These are phyloP conservation scores for Peronosclerospora sorghi DNA, from an alignment of 352 stramenopile species.

Conservation along the genomic window DNA sequence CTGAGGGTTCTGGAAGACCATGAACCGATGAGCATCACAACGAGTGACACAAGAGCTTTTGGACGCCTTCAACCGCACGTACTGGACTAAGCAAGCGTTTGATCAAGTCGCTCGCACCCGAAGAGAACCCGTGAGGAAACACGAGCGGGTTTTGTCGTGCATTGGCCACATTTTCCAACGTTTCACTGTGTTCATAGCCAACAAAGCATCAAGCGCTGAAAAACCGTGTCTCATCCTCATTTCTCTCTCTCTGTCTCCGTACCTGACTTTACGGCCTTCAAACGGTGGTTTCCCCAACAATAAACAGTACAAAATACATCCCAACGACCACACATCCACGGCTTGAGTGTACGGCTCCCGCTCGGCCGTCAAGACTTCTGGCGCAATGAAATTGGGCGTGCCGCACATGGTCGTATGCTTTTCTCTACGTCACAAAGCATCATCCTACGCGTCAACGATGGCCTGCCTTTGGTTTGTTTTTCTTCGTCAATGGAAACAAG, in stretches of 20 bases:
- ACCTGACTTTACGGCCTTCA: conserved; percentile 66
- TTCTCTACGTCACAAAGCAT: conserved; percentile 17
- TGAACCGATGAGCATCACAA: neutral
- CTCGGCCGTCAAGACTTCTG: conserved; percentile 42
- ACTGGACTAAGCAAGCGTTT: conserved; percentile 44
- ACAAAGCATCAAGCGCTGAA: no score
- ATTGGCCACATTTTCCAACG: conserved; percentile 58
- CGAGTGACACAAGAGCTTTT: neutral
- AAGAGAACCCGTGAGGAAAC: conserved; percentile 46
- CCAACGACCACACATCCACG: conserved; percentile 74
- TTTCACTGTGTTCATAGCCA: conserved; percentile 40
- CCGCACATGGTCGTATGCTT: conserved; percentile 62
- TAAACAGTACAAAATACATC: conserved; percentile 69
- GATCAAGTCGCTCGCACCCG: conserved; percentile 45
- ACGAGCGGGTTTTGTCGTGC: conserved; percentile 25
- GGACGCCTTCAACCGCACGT: neutral
- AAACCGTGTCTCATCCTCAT: neutral
- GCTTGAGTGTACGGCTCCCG: conserved; percentile 42
- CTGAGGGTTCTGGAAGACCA: conserved; percentile 22
- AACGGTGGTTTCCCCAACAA: conserved; percentile 56
- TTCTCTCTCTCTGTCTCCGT: neutral
- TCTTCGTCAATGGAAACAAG: no score
- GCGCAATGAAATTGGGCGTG: conserved; percentile 78
- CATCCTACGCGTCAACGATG: neutral
- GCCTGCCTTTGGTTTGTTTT: no score